These are phyloP conservation scores for Pisolithus orientalis DNA, from an alignment of 768 basidiomycete species.

Conservation along the genomic window DNA sequence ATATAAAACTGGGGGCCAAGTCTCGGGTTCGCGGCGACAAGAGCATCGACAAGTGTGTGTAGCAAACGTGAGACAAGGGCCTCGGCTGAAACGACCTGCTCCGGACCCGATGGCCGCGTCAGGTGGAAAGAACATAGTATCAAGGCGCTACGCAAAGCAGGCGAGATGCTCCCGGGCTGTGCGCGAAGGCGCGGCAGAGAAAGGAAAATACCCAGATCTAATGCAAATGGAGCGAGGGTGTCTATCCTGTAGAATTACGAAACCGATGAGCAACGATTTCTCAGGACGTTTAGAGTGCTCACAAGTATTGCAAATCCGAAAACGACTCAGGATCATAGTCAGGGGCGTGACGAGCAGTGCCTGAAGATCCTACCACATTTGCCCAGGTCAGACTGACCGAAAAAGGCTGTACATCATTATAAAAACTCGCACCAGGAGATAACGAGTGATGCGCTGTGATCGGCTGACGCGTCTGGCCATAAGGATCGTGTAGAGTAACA, in stretches of 20 bases:
- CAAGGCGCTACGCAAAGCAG: conserved; percentile 42
- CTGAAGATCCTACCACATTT: background rate
- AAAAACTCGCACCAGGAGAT: background rate
- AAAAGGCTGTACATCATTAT: background rate
- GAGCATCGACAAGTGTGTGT: conserved; percentile 37
- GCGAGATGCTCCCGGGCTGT: conserved; percentile 35
- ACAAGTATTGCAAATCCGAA: too few relatives aligned
- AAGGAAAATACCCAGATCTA: conserved; percentile 66
- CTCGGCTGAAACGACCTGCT: conserved; percentile 33
- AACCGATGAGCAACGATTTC: background rate
- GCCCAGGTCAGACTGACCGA: background rate
- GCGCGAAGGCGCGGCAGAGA: conserved; percentile 40
- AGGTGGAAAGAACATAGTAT: conserved; percentile 51
- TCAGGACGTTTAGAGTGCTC: background rate
- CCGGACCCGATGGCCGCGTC: conserved; percentile 22
- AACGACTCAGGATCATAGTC: too few relatives aligned
- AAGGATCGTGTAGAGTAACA: conserved; percentile 48
- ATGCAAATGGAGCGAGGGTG: conserved; percentile 47
- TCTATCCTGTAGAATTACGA: conserved; percentile 12
- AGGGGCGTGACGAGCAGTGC: too few relatives aligned
- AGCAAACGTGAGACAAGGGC: conserved; percentile 44
- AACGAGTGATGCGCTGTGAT: background rate
- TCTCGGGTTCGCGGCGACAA: conserved; percentile 33
- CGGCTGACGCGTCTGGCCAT: conserved; percentile 14
- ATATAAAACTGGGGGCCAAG: conserved; percentile 35